These are phyloP conservation scores for Trichosporon sp. DNA, from an alignment of 1,284 basidiomycete species.

Conservation along the genomic window DNA sequence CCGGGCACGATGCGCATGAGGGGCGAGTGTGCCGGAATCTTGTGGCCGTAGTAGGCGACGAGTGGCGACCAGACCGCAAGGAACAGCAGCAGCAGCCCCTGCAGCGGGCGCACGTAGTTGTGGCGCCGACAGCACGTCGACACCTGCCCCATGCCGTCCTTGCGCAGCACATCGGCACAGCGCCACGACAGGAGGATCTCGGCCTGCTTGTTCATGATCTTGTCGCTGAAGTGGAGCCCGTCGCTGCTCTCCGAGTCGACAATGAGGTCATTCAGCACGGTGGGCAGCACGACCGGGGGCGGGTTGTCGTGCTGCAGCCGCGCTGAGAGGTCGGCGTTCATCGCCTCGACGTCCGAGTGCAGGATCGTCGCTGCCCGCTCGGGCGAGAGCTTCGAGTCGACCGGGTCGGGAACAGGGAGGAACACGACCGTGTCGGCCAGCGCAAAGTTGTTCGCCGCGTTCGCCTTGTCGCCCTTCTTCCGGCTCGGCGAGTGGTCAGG, in stretches of 20 bases:
- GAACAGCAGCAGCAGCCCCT: constrained; percentile 56
- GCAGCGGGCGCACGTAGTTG: constrained; percentile 60
- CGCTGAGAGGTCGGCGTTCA: constrained; percentile 75
- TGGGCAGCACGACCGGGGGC: constrained; percentile 57
- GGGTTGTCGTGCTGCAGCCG: constrained; percentile 53
- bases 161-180: constrained; percentile 70
- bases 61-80: constrained; percentile 59
- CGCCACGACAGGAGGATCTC: constrained; percentile 71
- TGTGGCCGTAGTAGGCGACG: constrained; percentile 30
- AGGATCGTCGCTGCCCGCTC: constrained; percentile 64
- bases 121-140: constrained; percentile 79
- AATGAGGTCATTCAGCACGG: constrained; percentile 71
- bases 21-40: constrained; percentile 19
- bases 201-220: constrained; percentile 63
- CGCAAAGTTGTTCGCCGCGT: constrained; percentile 6
- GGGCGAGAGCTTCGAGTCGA: constrained; percentile 62
- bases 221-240: constrained; percentile 70
- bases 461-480: neutral
- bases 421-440: constrained; percentile 50
- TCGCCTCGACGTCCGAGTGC: constrained; percentile 70
- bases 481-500: neutral
- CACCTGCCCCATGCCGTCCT: constrained; percentile 57
- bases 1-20: constrained; percentile 49
- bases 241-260: constrained; percentile 68
- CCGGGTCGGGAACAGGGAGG: constrained; percentile 69